Evolutionary conservation across 495 filamentous ascomycete species (phyloP).

Genomic region (Podospora pseudopauciseta): DNA sequence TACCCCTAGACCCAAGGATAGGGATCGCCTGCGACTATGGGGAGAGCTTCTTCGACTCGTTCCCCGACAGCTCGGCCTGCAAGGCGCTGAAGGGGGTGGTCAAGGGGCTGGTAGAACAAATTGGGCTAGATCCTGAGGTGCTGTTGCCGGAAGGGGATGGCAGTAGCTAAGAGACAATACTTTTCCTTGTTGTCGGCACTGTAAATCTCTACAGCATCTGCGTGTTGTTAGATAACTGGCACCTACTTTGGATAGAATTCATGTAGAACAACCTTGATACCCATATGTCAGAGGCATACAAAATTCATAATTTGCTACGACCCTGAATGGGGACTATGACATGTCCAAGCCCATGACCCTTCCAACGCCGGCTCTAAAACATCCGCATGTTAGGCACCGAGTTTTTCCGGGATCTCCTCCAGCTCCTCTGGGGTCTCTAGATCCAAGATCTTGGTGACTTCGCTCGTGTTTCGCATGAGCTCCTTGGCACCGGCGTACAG

Average conservation of each 20-base stretch:
- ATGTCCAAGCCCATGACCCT: background rate
- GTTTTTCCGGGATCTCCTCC: slow-evolving; percentile 64
- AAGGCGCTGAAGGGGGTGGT: slow-evolving; percentile 74
- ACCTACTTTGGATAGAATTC: background rate
- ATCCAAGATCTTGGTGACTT: slow-evolving; percentile 78
- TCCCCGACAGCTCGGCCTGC: slow-evolving; percentile 86
- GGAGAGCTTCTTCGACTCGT: slow-evolving; percentile 93
- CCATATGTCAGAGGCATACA: background rate
- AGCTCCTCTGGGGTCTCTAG: slow-evolving; percentile 73
- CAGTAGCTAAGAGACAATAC: background rate
- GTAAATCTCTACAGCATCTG: too few species aligned
- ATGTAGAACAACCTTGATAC: background rate
- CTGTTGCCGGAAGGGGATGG: slow-evolving; percentile 37
- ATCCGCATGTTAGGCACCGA: slow-evolving; percentile 41
- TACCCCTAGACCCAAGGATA: slow-evolving; percentile 91
- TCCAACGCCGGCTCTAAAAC: background rate
- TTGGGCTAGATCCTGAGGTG: slow-evolving; percentile 50
- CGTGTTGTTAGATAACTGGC: background rate
- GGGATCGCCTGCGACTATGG: slow-evolving; percentile 96
- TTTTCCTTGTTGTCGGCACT: background rate
- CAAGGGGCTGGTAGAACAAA: slow-evolving; percentile 57
- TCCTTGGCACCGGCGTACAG: slow-evolving; percentile 94
- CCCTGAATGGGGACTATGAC: background rate
- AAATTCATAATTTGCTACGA: background rate
- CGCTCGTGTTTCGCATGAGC: slow-evolving; percentile 84